A percentile compares a stretch with the other conserved stretches of the same genome.
Evolutionary conservation across 495 filamentous ascomycete genomes (phyloP).

Genomic region (Tuber indicum): DNA sequence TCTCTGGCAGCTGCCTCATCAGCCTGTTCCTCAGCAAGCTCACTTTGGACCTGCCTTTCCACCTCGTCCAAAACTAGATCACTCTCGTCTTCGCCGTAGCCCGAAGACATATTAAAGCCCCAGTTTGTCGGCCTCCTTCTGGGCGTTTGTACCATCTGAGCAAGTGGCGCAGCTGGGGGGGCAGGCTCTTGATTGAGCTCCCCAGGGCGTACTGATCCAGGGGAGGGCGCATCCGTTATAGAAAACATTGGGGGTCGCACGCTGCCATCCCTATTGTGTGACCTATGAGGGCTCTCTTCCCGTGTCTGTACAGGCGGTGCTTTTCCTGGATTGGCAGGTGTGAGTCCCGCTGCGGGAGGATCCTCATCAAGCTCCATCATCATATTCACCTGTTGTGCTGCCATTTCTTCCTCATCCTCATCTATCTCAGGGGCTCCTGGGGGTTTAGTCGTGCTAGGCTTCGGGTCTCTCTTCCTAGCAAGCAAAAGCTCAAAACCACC

Average conservation of each 20-base stretch:
- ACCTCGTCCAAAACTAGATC: constrained; percentile 8
- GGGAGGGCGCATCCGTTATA: not conserved
- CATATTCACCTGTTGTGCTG: constrained; percentile 24
- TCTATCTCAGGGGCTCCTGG: not conserved
- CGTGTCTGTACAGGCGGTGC: not conserved
- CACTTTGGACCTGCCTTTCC: not conserved
- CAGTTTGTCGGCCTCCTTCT: constrained; percentile 32
- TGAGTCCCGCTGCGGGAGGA: not conserved
- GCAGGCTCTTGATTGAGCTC: constrained; percentile 4
- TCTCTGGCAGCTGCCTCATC: constrained; percentile 32
- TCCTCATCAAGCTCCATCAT: constrained; percentile 6
- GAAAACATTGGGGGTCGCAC: constrained; percentile 6
- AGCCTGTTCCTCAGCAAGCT: constrained; percentile 14
- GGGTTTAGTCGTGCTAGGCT: not conserved
- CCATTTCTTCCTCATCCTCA: constrained; percentile 32
- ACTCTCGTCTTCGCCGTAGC: constrained; percentile 38
- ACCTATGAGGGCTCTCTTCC: not conserved
- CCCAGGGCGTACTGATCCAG: not conserved
- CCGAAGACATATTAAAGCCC: constrained; percentile 45
- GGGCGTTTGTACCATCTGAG: constrained; percentile 9
- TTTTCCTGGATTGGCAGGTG: not conserved
- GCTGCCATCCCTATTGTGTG: not conserved
- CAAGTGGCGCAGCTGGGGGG: not conserved
- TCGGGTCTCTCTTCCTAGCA: constrained; percentile 34
- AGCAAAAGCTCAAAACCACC: constrained; percentile 41